Percentiles rank a stretch among this genome's conserved stretches.
Conservation (phyloP, 169 alveolate species). For the Plasmodium chabaudi region DNA sequence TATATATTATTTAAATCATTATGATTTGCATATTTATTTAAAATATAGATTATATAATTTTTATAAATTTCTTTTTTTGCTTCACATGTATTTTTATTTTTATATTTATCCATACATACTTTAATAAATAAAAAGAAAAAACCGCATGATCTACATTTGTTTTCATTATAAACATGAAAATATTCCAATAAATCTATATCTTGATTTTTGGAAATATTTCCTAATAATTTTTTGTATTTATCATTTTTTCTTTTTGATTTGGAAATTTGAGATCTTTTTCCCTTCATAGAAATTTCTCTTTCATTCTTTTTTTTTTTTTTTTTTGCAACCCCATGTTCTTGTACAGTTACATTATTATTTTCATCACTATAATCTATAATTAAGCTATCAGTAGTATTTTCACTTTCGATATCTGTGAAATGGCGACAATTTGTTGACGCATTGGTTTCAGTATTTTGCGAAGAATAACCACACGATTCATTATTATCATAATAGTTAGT, state of each 20-base stretch:
- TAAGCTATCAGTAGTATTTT: neutral
- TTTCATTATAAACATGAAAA: slow-evolving; percentile 24
- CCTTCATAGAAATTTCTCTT: neutral
- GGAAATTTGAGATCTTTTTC: neutral
- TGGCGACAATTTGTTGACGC: no score
- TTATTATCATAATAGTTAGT: no score
- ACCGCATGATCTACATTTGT: slow-evolving; percentile 20
- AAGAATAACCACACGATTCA: no score
- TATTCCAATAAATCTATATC: slow-evolving; percentile 28
- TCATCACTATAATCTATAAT: neutral
- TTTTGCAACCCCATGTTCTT: neutral
- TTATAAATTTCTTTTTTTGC: slow-evolving; percentile 19
- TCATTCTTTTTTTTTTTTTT: neutral
- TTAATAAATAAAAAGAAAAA: slow-evolving; percentile 54
- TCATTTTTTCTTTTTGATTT: neutral
- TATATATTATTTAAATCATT: slow-evolving; percentile 39
- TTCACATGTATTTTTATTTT: neutral
- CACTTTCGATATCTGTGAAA: neutral
- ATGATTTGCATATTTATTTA: slow-evolving; percentile 48
- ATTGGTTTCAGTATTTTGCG: no score
- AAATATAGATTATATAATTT: slow-evolving; percentile 16
- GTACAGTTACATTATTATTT: neutral
- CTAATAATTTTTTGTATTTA: neutral
- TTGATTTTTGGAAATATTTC: slow-evolving; percentile 13
- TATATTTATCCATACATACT: slow-evolving; percentile 27